A percentile compares a stretch with the other conserved stretches of the same genome.
phyloP scores from a whole-genome alignment of 768 basidiomycete species.

The Serendipita sp. region DNA sequence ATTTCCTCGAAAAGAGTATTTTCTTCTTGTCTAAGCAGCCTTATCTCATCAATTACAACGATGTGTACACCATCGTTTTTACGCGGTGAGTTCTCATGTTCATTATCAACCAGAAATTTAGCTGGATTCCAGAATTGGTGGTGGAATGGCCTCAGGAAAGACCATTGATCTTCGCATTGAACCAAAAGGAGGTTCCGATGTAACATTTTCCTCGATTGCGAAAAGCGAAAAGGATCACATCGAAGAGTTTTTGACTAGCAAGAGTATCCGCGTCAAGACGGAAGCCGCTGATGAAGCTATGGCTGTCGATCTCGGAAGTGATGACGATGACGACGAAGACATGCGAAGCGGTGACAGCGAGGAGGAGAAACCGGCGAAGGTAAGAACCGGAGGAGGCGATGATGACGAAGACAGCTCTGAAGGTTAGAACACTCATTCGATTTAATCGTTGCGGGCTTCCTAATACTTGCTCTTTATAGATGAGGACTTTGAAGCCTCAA shows the following conservation, averaged over 20 bases:
- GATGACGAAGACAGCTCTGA: conserved; percentile 66
- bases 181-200: conserved; percentile 68
- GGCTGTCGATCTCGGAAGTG: conserved; percentile 45
- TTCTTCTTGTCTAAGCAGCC: conserved; percentile 98
- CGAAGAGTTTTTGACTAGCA: conserved; percentile 71
- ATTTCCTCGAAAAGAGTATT: conserved; percentile 94
- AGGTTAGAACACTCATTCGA: conserved; percentile 29
- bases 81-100: conserved; percentile 36
- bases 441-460: too few species aligned
- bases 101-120: background rate
- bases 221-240: conserved; percentile 88
- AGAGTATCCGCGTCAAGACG: conserved; percentile 91
- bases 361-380: conserved; percentile 31
- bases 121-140: conserved; percentile 46
- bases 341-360: conserved; percentile 56
- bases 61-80: conserved; percentile 83
- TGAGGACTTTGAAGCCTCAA: conserved; percentile 82
- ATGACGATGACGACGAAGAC: conserved; percentile 69
- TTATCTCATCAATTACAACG: conserved; percentile 72
- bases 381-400: conserved; percentile 28
- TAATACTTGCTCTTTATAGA: conserved; percentile 29
- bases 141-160: conserved; percentile 70
- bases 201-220: conserved; percentile 83
- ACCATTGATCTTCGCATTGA: conserved; percentile 91
- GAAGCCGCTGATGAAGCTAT: conserved; percentile 70